phyloP scores from a whole-genome alignment of 169 alveolate genomes.

The Cyclospora cayetanensis region DNA sequence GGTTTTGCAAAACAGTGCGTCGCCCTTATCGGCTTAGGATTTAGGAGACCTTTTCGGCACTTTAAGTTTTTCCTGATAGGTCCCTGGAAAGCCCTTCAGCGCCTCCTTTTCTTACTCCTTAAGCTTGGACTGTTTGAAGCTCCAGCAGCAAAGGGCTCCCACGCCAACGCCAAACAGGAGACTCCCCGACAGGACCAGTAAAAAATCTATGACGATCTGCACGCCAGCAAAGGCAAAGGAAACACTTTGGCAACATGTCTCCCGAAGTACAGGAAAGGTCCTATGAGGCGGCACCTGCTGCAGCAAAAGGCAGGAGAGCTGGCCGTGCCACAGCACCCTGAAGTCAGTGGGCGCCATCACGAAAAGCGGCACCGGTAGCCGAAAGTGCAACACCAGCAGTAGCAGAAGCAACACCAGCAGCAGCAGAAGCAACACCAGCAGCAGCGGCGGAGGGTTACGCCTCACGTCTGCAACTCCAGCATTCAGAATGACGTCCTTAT shows the following conservation, averaged over 20 bases:
- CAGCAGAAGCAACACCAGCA: too few relatives aligned
- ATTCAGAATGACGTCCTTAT: neutral
- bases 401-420: too few relatives aligned
- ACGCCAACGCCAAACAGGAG: neutral
- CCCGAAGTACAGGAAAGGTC: neutral
- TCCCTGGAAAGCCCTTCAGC: neutral
- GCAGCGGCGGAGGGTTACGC: neutral
- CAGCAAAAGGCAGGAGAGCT: too few relatives aligned
- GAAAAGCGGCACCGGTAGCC: neutral
- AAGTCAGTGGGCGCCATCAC: neutral
- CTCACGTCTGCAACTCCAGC: conserved; percentile 10
- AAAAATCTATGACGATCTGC: conserved; percentile 39
- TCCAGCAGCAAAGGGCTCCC: conserved; percentile 25
- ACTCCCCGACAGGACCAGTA: conserved; percentile 20
- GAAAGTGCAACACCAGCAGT: too few relatives aligned
- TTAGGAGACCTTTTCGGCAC: too few relatives aligned
- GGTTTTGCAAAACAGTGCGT: too few relatives aligned
- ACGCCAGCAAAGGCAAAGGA: neutral
- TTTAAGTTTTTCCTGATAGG: neutral
- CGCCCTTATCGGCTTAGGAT: too few relatives aligned
- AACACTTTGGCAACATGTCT: neutral
- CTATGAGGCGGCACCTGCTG: too few relatives aligned
- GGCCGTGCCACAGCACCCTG: too few relatives aligned
- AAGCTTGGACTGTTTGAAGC: conserved; percentile 22
- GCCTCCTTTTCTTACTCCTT: neutral